Conservation (phyloP, 441 rosid species). For the Brassica hybrid region DNA sequence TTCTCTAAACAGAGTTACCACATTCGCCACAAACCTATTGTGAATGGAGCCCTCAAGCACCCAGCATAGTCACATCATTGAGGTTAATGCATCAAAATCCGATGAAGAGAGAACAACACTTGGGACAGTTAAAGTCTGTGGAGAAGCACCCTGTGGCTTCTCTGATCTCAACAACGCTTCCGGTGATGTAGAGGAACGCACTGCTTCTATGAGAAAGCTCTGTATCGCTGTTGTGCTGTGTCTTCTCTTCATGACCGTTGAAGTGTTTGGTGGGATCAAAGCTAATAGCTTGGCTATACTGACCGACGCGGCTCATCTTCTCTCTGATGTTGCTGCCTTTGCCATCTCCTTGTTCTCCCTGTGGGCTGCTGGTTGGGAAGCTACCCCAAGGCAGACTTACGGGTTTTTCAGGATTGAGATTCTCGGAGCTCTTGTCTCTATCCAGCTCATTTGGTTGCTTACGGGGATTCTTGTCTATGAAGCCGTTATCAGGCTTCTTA, state of each 20-base stretch:
- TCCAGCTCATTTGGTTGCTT: constrained; percentile 79
- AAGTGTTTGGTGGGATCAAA: constrained; percentile 72
- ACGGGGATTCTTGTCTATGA: constrained; percentile 77
- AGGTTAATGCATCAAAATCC: constrained; percentile 48
- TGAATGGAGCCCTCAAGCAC: constrained; percentile 52
- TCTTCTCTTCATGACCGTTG: constrained; percentile 66
- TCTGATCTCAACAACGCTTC: constrained; percentile 53
- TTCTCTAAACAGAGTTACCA: no score
- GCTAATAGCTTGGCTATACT: constrained; percentile 74
- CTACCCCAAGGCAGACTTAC: constrained; percentile 69
- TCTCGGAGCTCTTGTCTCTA: constrained; percentile 75
- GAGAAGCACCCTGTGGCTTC: constrained; percentile 73
- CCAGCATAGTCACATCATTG: constrained; percentile 53
- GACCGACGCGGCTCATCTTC: constrained; percentile 79
- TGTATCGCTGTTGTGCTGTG: constrained; percentile 59
- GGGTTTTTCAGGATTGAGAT: constrained; percentile 82
- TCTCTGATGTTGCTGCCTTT: constrained; percentile 80
- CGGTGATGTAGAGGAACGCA: constrained; percentile 63
- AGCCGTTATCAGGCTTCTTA: constrained; percentile 61
- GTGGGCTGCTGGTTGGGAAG: constrained; percentile 87
- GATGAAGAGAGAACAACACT: constrained; percentile 32
- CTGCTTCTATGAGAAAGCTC: constrained; percentile 69
- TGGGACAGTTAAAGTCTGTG: constrained; percentile 55
- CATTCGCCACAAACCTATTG: no score
- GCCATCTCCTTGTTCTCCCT: constrained; percentile 71